Conservation (phyloP, 306 rosid species). For the Prinsepia uniflora region DNA sequence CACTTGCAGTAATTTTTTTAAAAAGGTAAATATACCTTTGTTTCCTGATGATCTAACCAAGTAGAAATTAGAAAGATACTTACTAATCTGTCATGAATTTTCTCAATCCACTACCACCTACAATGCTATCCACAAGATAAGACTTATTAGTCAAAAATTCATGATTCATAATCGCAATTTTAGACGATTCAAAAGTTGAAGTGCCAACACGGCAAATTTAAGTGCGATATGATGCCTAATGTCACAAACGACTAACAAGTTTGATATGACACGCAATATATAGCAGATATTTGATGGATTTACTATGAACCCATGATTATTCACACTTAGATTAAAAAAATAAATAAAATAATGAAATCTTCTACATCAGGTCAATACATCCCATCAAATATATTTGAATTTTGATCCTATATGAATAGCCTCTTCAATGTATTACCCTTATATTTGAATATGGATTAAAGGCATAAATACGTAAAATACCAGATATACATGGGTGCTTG, state of each 20-base stretch:
- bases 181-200: neutral
- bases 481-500: neutral
- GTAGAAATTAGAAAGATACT: constrained; percentile 1
- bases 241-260: neutral
- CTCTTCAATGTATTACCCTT: neutral
- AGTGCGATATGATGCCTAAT: neutral
- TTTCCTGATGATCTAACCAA: neutral
- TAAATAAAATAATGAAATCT: neutral
- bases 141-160: constrained; percentile 14
- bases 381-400: neutral
- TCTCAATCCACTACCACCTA: constrained; percentile 30
- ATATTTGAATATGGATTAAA: constrained; percentile 2
- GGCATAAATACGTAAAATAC: neutral
- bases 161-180: constrained; percentile 10
- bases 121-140: constrained; percentile 8
- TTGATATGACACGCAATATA: neutral
- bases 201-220: neutral
- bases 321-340: neutral
- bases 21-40: neutral
- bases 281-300: constrained; percentile 1
- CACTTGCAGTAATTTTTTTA: neutral
- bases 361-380: neutral
- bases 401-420: no score
- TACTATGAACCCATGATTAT: neutral
- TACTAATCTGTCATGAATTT: constrained; percentile 6